A percentile compares a stretch with the other conserved stretches of the same genome.
Conservation (phyloP, 257 asterid genomes). For the Nicotiana tabacum region DNA sequence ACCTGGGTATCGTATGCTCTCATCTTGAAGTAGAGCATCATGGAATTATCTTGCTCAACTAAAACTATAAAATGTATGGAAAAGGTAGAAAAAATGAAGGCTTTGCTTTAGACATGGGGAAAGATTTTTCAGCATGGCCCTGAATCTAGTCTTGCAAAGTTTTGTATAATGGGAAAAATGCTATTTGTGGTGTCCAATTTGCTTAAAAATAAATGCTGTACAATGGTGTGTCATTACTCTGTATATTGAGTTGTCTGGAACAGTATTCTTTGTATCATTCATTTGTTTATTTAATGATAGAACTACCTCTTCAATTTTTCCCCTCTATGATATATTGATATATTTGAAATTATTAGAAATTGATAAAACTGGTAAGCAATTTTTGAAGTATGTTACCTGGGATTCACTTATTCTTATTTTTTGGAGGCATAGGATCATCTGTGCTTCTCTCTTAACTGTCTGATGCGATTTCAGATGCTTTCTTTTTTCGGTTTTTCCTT, state of each 20-base stretch:
- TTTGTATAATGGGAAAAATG: neutral
- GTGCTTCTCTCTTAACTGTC: neutral
- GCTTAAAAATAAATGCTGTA: neutral
- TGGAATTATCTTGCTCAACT: neutral
- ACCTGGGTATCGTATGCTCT: neutral
- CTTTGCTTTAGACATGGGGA: neutral
- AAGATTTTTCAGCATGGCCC: neutral
- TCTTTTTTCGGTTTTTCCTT: neutral
- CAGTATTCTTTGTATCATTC: neutral
- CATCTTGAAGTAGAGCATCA: neutral
- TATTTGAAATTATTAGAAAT: neutral
- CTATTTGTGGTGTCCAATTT: neutral
- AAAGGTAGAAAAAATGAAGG: neutral
- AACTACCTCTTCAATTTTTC: neutral
- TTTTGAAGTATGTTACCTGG: neutral
- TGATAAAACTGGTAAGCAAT: neutral
- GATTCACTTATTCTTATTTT: neutral
- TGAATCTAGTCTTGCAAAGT: neutral
- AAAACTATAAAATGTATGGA: neutral
- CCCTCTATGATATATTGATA: neutral
- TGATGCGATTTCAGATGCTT: neutral
- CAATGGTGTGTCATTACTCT: neutral
- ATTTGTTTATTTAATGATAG: neutral
- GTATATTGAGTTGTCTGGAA: neutral
- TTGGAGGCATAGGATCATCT: neutral